Base-by-base conservation (phyloP, 345 rosid genomes). In the Microcos paniculata region DNA sequence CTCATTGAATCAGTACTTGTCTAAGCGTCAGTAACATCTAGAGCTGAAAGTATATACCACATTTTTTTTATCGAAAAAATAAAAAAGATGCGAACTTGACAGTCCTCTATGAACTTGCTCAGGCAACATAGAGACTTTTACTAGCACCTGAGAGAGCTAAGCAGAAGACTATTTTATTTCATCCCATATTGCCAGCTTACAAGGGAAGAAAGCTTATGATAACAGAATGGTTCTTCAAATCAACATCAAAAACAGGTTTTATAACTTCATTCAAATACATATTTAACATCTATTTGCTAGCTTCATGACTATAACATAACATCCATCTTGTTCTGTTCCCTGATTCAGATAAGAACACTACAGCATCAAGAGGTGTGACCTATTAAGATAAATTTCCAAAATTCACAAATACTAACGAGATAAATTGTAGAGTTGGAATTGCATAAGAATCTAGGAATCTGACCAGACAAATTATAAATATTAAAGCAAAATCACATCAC, bases 401-500 rank as follows among this genome's bases (percentile, higher is more conserved):
- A 68, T 48, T 49, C 58, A 35, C 26, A 69, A 49, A 30, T 28
- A 16, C 18, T 48, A 49, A 49, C 8, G 18, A 69, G 28, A 69
- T 18, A 18, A 48, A 30, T 6, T 43, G 14, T 14, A 46, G 55
- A 66, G 40, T 45, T 12, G 1, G 6, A 24, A 61, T 42, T 28
- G 35, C 62, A 62, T 30, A 19, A 68, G 19, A 6, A 28, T 68
- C 31, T 23, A 56, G 9, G 13, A 26, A 5, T 67, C 24, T 68
- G 4, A 48, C 13, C 45, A 42, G 45, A 51, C 2, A 51, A 58
- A 38, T 72, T 8, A 40, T 14, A 35, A 56, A 28, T 72, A 18
- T 59, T 11, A 72, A 45, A 1, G 53, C 51, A 75, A 75, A 62
- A 52, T 14, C 72, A 23, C 40, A 52, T 62, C 48, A 31, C 21